These are phyloP conservation scores for Stephanocyclus meneghinianus DNA, from an alignment of 352 stramenopile species.

Conservation along the genomic window DNA sequence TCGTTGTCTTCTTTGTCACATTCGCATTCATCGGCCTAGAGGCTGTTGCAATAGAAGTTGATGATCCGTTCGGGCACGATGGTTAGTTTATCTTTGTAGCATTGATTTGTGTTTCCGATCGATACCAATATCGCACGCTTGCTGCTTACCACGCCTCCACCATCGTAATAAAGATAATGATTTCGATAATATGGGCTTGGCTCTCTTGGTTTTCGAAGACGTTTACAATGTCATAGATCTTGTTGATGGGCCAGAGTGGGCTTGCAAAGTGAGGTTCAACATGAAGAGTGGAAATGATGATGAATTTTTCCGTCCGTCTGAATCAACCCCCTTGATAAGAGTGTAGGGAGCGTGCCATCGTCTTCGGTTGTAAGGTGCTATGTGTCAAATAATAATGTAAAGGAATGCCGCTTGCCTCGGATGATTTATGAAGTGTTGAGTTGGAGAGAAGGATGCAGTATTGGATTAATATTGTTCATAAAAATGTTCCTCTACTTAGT, in stretches of 20 bases:
- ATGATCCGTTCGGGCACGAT: conserved; percentile 17
- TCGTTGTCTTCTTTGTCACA: conserved; percentile 59
- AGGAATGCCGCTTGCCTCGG: no score
- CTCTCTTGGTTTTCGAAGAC: conserved; percentile 24
- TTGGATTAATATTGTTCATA: no score
- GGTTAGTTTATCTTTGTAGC: conserved; percentile 49
- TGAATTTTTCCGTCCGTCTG: conserved; percentile 5
- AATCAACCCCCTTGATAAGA: not conserved
- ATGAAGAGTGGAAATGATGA: conserved; percentile 15
- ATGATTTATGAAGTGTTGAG: no score
- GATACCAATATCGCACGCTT: conserved; percentile 31
- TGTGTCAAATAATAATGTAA: no score
- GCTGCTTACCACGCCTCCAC: conserved; percentile 51
- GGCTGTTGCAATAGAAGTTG: conserved; percentile 5
- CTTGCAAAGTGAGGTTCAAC: conserved; percentile 12
- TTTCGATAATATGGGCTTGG: conserved; percentile 34
- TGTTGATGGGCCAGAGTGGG: conserved; percentile 26
- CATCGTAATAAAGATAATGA: conserved; percentile 42
- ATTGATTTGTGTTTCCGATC: conserved; percentile 59
- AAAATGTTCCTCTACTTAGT: no score
- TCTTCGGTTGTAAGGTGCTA: no score
- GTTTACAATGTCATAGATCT: conserved; percentile 29
- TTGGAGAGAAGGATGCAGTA: no score
- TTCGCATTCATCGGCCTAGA: conserved; percentile 67
- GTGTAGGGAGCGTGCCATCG: not conserved